These are phyloP conservation scores for Claviceps paspali DNA, from an alignment of 2,329 filamentous ascomycete species.

Conservation along the genomic window DNA sequence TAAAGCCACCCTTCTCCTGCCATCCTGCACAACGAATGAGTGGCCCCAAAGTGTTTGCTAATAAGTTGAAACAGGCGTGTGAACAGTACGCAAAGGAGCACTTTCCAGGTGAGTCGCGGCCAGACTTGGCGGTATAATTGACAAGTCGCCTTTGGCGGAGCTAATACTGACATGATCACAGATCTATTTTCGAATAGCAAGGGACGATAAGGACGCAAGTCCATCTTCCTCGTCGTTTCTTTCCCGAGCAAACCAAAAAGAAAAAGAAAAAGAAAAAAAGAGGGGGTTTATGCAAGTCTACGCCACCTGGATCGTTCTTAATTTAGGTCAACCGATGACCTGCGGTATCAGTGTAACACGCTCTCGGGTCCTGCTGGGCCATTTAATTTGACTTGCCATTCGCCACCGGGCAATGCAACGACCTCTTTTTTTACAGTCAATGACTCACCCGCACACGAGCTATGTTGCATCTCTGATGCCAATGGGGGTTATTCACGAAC, in stretches of 20 bases:
- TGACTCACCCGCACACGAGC: background rate
- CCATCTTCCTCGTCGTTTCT: too few relatives aligned
- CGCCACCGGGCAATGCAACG: background rate
- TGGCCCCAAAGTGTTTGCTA: too few relatives aligned
- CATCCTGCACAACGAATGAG: too few relatives aligned
- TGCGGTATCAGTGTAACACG: background rate
- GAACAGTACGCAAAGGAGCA: conserved; percentile 92
- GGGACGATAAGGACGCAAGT: conserved; percentile 17
- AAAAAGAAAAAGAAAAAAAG: too few relatives aligned
- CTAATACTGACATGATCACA: conserved; percentile 18
- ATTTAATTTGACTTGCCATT: background rate
- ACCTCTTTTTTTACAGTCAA: background rate
- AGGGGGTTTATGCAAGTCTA: background rate
- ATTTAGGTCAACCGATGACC: background rate
- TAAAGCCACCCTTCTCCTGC: conserved; percentile 10
- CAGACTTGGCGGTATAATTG: too few relatives aligned
- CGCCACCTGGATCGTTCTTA: background rate
- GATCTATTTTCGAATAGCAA: conserved; percentile 24
- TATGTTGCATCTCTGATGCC: background rate
- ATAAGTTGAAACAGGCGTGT: conserved; percentile 24
- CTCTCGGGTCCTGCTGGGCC: background rate
- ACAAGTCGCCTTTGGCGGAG: background rate
- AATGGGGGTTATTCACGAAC: background rate
- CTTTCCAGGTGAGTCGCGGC: conserved; percentile 48
- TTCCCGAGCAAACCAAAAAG: too few relatives aligned